Evolutionary conservation across 768 basidiomycete species (phyloP).

Genomic region (Lentinula sp.): DNA sequence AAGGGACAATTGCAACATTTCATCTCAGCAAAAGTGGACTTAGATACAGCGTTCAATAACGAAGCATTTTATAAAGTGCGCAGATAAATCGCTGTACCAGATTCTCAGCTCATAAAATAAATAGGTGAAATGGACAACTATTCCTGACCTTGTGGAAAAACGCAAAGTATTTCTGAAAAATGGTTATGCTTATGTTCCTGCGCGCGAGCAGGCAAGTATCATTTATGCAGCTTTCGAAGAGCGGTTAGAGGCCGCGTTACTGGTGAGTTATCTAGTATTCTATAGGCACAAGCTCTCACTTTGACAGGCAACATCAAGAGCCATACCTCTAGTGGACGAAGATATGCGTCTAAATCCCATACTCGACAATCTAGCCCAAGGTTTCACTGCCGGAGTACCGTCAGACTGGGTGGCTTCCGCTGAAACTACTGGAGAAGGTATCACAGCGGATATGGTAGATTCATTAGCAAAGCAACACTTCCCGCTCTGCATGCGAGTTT

Average conservation of each 20-base stretch:
- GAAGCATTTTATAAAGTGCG: slow-evolving; percentile 78
- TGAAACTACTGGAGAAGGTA: slow-evolving; percentile 49
- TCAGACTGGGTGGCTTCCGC: slow-evolving; percentile 69
- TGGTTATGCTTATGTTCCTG: slow-evolving; percentile 89
- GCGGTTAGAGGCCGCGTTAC: slow-evolving; percentile 65
- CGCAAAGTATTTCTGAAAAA: slow-evolving; percentile 69
- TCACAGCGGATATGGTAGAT: slow-evolving; percentile 94
- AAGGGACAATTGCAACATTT: slow-evolving; percentile 42
- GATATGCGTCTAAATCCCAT: slow-evolving; percentile 88
- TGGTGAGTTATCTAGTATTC: slow-evolving; percentile 38
- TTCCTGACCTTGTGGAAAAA: slow-evolving; percentile 85
- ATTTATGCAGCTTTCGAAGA: slow-evolving; percentile 82
- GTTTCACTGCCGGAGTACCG: slow-evolving; percentile 87
- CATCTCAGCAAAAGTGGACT: slow-evolving; percentile 31
- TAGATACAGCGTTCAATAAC: slow-evolving; percentile 28
- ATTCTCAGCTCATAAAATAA: neutral
- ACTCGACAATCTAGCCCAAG: slow-evolving; percentile 86
- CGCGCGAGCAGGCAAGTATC: slow-evolving; percentile 71
- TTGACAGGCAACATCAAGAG: slow-evolving; percentile 71
- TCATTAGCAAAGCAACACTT: slow-evolving; percentile 82
- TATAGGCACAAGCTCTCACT: slow-evolving; percentile 2
- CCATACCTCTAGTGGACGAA: slow-evolving; percentile 88
- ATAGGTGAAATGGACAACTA: slow-evolving; percentile 94
- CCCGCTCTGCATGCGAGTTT: slow-evolving; percentile 91
- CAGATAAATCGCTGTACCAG: neutral